These are phyloP conservation scores for Auricularia auricula-judae DNA, from an alignment of 768 basidiomycete genomes.

Conservation along the genomic window DNA sequence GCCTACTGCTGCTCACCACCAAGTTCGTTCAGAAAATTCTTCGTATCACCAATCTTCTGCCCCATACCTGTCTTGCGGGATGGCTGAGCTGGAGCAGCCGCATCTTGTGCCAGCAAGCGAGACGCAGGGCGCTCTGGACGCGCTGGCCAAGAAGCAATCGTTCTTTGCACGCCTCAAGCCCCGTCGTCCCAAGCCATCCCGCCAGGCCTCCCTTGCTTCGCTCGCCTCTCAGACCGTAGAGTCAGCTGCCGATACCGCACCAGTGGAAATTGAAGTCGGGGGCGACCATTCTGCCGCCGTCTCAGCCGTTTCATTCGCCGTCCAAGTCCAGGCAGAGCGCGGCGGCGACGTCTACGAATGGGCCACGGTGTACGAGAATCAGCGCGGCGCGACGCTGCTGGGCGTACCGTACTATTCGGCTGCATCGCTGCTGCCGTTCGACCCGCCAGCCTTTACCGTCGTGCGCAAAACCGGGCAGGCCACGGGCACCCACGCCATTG, in stretches of 20 bases:
- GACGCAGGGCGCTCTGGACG: neutral
- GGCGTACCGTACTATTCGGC: conserved; percentile 64
- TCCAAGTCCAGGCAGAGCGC: neutral
- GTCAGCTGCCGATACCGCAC: neutral
- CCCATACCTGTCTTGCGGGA: too few relatives aligned
- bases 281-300: neutral
- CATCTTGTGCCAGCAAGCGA: too few relatives aligned
- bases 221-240: neutral
- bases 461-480: conserved; percentile 22
- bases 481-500: conserved; percentile 24
- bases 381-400: conserved; percentile 65
- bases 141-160: neutral
- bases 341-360: conserved; percentile 53
- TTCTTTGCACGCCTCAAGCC: neutral
- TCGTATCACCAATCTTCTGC: too few relatives aligned
- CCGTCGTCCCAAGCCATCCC: neutral
- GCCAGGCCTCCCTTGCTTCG: too few relatives aligned
- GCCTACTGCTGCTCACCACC: too few relatives aligned
- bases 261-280: neutral
- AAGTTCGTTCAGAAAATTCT: too few relatives aligned
- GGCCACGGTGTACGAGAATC: conserved; percentile 75
- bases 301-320: neutral
- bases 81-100: too few relatives aligned
- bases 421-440: conserved; percentile 55
- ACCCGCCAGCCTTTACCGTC: conserved; percentile 64